Base-by-base conservation (phyloP, 805 yeast species). In the Cephaloascus albidus region DNA sequence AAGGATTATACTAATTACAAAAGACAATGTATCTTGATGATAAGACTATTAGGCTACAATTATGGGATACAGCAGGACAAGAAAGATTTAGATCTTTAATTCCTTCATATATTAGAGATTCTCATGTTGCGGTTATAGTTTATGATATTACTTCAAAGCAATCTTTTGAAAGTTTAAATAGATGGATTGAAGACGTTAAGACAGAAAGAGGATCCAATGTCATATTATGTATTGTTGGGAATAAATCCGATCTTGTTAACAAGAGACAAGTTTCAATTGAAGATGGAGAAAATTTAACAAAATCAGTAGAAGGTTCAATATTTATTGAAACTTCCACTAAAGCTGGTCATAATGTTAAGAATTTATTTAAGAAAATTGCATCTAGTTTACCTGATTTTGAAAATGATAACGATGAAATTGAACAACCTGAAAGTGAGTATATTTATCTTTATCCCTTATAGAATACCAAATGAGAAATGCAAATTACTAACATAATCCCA, bases 31-130 rank as follows among this genome's bases (percentile, higher is more conserved):
- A 93, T 58, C 68, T 93, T 37, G 96, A 94, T 49, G 97, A 93
- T 60, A 88, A 90, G 49, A 93, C 98, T 3, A 85, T 93, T 33
- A 74, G 98, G 52, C 71, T 93, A 45, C 98, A 93, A 63, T 66
- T 93, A 42, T 93, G 98, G 97, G 97, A 89, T 58, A 89, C 97
- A 3, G 96, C 96, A 1, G 96, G 97, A 14, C 97, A 89, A 62
- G 98, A 93, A 60, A 68, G 98, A 50, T 93, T 93, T 68, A 72
- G 97, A 54, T 84, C 95, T 15, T 73, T 93, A 57, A 90, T 93
- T 41, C 98, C 98, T 3, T 83, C 95, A 10, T 93, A 93, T 55
- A 93, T 93, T 43, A 73, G 98, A 50, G 98, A 93, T 60, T 84
- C 94, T 14, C 88, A 89, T 51, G 97, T 93, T n/a, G 97, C 98